These are phyloP conservation scores for Nicotiana attenuata DNA, from an alignment of 257 asterid species.

Conservation along the genomic window DNA sequence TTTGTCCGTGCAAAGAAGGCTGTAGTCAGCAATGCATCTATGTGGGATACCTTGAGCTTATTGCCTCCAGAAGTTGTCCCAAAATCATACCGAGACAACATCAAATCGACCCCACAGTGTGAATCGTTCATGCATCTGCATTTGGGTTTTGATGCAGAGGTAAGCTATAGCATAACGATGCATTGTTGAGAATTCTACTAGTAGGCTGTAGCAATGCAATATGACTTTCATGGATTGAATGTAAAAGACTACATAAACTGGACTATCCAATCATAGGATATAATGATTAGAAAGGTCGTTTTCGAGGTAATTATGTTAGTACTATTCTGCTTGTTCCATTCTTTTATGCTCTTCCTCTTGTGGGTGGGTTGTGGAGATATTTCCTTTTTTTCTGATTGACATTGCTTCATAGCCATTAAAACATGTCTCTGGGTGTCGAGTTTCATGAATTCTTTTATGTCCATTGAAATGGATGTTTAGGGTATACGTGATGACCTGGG, in stretches of 20 bases:
- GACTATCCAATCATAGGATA: background rate
- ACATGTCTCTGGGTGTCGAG: background rate
- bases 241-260: background rate
- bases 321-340: background rate
- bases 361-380: background rate
- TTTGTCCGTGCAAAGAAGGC: constrained; percentile 83
- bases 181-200: background rate
- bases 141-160: constrained; percentile 84
- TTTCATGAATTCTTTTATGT: background rate
- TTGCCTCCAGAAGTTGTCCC: constrained; percentile 71
- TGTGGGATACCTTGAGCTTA: constrained; percentile 88
- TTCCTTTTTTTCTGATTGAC: background rate
- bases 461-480: constrained; percentile 25
- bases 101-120: constrained; percentile 71
- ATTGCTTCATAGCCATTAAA: background rate
- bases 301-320: background rate
- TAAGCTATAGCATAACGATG: constrained; percentile 16
- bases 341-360: background rate
- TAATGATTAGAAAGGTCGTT: background rate
- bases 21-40: constrained; percentile 92
- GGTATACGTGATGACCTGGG: constrained; percentile 73
- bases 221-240: background rate
- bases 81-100: constrained; percentile 50
- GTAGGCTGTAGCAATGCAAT: background rate
- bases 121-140: constrained; percentile 99